Base-by-base conservation (phyloP, 305 asterid genomes). In the Fraxinus albicans region DNA sequence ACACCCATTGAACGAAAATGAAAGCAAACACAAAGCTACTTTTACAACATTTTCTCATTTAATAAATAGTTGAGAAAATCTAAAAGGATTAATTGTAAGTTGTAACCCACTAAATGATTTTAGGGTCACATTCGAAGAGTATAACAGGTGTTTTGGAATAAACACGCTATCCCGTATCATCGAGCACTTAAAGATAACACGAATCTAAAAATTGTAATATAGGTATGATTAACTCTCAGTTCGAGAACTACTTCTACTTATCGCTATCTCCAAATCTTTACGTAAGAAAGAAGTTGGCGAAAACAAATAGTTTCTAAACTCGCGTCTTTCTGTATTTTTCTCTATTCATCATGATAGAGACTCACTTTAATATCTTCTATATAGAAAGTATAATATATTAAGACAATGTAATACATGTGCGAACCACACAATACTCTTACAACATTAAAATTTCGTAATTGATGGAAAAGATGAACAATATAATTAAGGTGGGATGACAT, bases 11-110 rank as follows among this genome's bases (percentile, higher is more conserved):
- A 90, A 81, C 69, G 87, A 89, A 90, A 93, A 88, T 87, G 90
- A 91, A 93, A 91, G 97, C 89, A 89, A 89, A 87, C 91, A 81
- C 77, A 85, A 84, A 91, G 85, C 91, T 81, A 87, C 93, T 40
- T 90, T 92, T 87, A 77, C 84, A 84, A 78, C 89, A 88, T 86
- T 85, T 85, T 77, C 80, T 80, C 80, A 86, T 42, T 87, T 77
- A 9, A 9, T 42, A 42, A 42, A 42, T 74, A 83, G 87, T 77
- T 25, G 42, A 67, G 21, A 17, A 85, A 76, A 76, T 87, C 88
- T 88, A 83, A 91, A 91, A 90, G 91, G 83, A 67, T 12, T 67
- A 67, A 73, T 33, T 33, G 36, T 33, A 33, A 33, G 36, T 35
- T 42, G 81, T 83, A 55, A 85, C 88, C 90, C 77, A 78, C 84